Percentiles rank a stretch among this genome's conserved stretches.
phyloP scores from a whole-genome alignment of 2,329 filamentous ascomycete genomes.

The Fusarium siculi region DNA sequence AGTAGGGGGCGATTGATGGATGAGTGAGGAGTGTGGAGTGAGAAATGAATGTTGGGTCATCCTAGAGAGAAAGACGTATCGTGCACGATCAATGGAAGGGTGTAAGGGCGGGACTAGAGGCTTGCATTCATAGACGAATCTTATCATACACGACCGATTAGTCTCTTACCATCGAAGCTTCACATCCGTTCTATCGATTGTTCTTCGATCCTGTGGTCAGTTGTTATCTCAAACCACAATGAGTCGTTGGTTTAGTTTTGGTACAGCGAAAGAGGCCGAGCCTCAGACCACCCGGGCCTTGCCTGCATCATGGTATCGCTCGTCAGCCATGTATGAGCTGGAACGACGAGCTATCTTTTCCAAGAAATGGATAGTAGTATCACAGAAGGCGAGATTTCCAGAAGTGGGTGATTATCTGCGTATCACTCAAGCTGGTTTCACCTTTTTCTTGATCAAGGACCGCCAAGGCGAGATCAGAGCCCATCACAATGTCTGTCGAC shows the following conservation, averaged over 20 bases:
- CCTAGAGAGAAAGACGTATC: background rate
- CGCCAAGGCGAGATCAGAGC: background rate
- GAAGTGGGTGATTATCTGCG: background rate
- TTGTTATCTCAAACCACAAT: background rate
- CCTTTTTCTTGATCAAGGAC: background rate
- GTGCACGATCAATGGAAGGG: background rate
- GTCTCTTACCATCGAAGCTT: background rate
- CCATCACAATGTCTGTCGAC: background rate
- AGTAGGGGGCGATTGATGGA: background rate
- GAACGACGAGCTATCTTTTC: background rate
- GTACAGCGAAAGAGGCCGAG: background rate
- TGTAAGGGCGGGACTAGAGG: background rate
- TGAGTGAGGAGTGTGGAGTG: background rate
- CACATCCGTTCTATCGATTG: too few relatives aligned
- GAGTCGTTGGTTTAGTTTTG: background rate
- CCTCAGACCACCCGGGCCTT: background rate
- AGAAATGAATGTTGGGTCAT: fast-evolving
- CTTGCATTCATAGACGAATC: background rate
- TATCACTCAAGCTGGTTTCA: background rate
- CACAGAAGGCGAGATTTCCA: background rate
- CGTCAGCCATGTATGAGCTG: background rate
- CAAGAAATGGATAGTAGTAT: background rate
- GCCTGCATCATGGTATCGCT: background rate
- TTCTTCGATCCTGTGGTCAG: fast-evolving
- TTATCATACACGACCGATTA: background rate